Evolutionary conservation across 2,329 filamentous ascomycete genomes (phyloP), one percentile per base, ranked within the genome.

Genomic region (Phialemoniopsis sp.): DNA sequence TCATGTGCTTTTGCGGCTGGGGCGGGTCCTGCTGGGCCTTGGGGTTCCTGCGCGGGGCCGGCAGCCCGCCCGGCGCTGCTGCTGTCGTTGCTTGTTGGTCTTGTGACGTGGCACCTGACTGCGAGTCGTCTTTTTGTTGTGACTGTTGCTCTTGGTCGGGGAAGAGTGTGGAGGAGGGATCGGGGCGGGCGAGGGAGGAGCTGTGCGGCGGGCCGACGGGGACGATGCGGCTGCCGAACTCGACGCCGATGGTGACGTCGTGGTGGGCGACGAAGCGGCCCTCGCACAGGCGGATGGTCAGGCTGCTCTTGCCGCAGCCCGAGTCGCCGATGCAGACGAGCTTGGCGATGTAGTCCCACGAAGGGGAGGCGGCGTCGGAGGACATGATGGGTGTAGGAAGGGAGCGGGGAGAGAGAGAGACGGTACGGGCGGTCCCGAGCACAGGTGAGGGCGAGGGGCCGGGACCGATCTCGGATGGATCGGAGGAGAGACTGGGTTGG

Each of bases 331-430:
- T 89, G 70, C 89, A 95, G 59, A 97, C 91, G 55, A 98, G 87
- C 68, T 98, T 98, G 64, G 91, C 90, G 60, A 97, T 98, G 72
- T 94, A 97, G 71, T 97, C 89, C 91, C 91, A 97, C 64, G 89
- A 85, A 56, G 82, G 77, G 47, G 72, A 62, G 21, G 67, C 59
- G 55, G 73, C 73, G 48, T 72, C 61, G 18, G 68, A 62, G 57
- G 75, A 74, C 76, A 81, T 81, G 59, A 52, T 34, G 43, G 31
- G 16, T 38, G 36, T 36, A 38, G 42, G 30, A 38, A 39, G 8
- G 13, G 30, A 32, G 16, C 32, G 31, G 13, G 37, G 17, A 16
- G 16, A 18, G 18, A 13, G 15, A 26, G 18, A 43, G 37, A n/a
- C 13, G 29, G 26, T 29, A 29, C 30, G 38, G 41, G 13, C 30